These are phyloP conservation scores for Persicaria tinctoria DNA, from an alignment of 148 eudicot species.

Conservation along the genomic window DNA sequence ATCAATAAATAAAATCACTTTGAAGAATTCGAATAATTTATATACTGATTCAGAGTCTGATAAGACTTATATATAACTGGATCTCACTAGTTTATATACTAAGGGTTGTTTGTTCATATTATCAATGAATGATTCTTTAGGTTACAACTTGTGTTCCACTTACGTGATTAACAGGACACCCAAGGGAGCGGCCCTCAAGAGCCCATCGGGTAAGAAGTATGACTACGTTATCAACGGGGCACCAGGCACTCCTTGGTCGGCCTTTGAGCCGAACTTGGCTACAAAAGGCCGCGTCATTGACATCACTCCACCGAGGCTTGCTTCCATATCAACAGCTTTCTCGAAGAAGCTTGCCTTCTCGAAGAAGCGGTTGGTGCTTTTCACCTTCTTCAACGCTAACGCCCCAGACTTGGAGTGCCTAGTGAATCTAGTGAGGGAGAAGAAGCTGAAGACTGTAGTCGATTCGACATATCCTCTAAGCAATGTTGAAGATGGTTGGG, in stretches of 20 bases:
- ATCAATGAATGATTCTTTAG: too few species aligned
- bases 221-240: conserved; percentile 44
- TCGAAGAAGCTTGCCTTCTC: conserved; percentile 39
- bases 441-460: conserved; percentile 42
- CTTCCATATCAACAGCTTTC: conserved; percentile 25
- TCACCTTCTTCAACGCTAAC: conserved; percentile 19
- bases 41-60: too few species aligned
- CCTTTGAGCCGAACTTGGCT: conserved; percentile 40
- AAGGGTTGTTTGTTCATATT: too few species aligned
- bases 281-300: conserved; percentile 42
- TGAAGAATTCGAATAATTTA: too few species aligned
- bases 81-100: too few species aligned
- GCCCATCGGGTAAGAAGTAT: conserved; percentile 47
- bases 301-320: conserved; percentile 26
- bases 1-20: too few species aligned
- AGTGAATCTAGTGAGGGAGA: conserved; percentile 43
- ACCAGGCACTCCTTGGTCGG: conserved; percentile 37
- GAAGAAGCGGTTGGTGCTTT: conserved; percentile 38
- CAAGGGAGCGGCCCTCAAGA: conserved; percentile 40
- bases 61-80: too few species aligned
- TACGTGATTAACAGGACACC: conserved; percentile 15
- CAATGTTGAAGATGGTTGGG: conserved; percentile 57
- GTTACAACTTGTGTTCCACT: too few species aligned
- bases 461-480: conserved; percentile 37
- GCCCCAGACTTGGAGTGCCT: conserved; percentile 30